These are phyloP conservation scores for Pisolithus tinctorius DNA, from an alignment of 768 basidiomycete genomes.

Conservation along the genomic window DNA sequence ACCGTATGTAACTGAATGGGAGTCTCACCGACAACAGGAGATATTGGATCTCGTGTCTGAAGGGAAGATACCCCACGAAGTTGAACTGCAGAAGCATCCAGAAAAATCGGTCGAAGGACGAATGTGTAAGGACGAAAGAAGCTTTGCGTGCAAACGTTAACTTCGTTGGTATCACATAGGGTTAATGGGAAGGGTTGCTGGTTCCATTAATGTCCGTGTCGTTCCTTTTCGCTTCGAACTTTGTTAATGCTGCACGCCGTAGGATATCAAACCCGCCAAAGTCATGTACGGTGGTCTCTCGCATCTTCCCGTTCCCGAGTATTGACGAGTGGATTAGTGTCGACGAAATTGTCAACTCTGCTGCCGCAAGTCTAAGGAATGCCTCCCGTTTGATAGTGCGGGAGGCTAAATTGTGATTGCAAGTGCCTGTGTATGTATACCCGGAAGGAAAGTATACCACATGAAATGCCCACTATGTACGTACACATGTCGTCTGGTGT, in stretches of 20 bases:
- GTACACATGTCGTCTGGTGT: too few species aligned
- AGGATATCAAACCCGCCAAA: slow-evolving; percentile 82
- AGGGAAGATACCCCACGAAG: slow-evolving; percentile 71
- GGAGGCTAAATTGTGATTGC: slow-evolving; percentile 43
- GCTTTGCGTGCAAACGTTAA: neutral
- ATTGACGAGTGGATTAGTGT: slow-evolving; percentile 40
- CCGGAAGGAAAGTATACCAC: too few species aligned
- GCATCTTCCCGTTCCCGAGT: slow-evolving; percentile 4
- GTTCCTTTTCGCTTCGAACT: neutral
- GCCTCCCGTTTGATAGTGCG: slow-evolving; percentile 36
- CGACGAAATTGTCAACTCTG: slow-evolving; percentile 73
- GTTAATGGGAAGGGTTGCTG: slow-evolving; percentile 77
- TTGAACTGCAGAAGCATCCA: slow-evolving; percentile 59
- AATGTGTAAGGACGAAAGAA: slow-evolving; percentile 40
- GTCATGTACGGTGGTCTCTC: slow-evolving; percentile 58
- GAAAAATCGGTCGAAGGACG: slow-evolving; percentile 55
- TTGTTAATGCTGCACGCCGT: slow-evolving; percentile 3
- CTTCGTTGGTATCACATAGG: slow-evolving; percentile 32
- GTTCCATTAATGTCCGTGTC: slow-evolving; percentile 49
- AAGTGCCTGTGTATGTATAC: too few species aligned
- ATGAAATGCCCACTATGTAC: too few species aligned
- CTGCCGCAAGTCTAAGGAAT: slow-evolving; percentile 47
- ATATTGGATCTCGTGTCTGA: slow-evolving; percentile 49
- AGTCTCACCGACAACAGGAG: slow-evolving; percentile 53
- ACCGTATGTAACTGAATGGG: slow-evolving; percentile 74